phyloP scores from a whole-genome alignment of 225 moss, liverwort and hornwort genomes.

The Straminergon stramineum region DNA sequence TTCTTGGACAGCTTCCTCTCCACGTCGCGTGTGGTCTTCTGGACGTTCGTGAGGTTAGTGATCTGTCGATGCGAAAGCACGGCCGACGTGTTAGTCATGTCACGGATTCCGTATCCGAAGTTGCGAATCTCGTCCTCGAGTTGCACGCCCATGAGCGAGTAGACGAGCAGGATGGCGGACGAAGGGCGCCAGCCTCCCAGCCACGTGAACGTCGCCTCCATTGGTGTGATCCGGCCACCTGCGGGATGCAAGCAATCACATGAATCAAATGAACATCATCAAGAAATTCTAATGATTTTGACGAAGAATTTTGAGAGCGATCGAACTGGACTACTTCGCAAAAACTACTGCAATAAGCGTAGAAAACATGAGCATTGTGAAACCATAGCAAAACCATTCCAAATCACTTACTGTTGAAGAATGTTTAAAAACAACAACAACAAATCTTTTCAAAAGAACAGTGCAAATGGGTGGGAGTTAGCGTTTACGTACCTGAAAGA shows the following conservation, averaged over 20 bases:
- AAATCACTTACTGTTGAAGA: neutral
- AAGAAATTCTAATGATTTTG: neutral
- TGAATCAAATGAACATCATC: neutral
- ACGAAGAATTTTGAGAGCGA: neutral
- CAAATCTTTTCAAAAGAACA: no score
- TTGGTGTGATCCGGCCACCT: slow-evolving; percentile 24
- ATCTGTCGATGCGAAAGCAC: slow-evolving; percentile 52
- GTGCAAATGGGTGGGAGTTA: neutral
- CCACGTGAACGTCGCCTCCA: slow-evolving; percentile 63
- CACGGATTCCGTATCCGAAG: slow-evolving; percentile 16
- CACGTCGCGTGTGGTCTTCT: slow-evolving; percentile 31
- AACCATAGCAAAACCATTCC: neutral
- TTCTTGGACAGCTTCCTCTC: slow-evolving; percentile 51
- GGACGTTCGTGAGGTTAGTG: slow-evolving; percentile 32
- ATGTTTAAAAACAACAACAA: neutral
- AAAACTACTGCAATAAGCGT: no score
- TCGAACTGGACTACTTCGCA: neutral
- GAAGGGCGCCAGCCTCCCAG: slow-evolving; percentile 72
- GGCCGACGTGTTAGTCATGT: neutral
- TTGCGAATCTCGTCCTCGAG: slow-evolving; percentile 42
- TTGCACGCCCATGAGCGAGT: slow-evolving; percentile 66
- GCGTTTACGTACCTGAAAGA: neutral
- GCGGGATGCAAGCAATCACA: neutral
- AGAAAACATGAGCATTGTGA: neutral
- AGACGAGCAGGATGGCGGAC: slow-evolving; percentile 50